Percentiles rank a stretch among this genome's conserved stretches.
Evolutionary conservation across 805 yeast genomes (phyloP).

Genomic region (Dipodascus albidus): DNA sequence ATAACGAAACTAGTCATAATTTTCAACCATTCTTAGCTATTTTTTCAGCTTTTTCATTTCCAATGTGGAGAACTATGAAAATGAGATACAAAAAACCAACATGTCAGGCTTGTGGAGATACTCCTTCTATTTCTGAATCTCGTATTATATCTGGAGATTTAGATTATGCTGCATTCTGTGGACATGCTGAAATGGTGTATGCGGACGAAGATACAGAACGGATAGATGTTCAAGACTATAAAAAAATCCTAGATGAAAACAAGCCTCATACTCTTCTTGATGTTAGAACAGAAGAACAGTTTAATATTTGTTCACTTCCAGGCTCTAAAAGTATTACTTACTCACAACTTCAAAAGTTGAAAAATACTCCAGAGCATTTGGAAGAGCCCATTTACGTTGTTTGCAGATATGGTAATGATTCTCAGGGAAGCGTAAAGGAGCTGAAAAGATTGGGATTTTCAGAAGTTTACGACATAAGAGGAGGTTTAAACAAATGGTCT

Average conservation of each 20-base stretch:
- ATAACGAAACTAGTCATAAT: constrained; percentile 15
- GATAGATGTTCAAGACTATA: constrained; percentile 32
- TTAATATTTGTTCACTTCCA: constrained; percentile 48
- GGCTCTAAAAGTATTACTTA: constrained; percentile 55
- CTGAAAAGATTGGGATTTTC: constrained; percentile 39
- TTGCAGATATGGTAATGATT: constrained; percentile 87
- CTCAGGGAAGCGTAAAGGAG: constrained; percentile 58
- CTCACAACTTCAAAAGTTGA: constrained; percentile 27
- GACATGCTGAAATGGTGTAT: constrained; percentile 35
- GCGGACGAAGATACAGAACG: constrained; percentile 37
- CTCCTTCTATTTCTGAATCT: constrained; percentile 38
- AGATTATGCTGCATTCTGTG: constrained; percentile 71
- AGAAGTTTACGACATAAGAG: constrained; percentile 54
- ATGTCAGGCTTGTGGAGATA: constrained; percentile 57
- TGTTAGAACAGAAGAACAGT: constrained; percentile 76
- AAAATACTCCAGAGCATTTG: constrained; percentile 16
- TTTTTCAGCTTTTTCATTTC: constrained; percentile 42
- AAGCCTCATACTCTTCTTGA: constrained; percentile 40
- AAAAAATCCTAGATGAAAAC: constrained; percentile 7
- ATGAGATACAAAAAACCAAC: constrained; percentile 56
- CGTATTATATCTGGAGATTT: constrained; percentile 36
- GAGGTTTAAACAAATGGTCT: constrained; percentile 70
- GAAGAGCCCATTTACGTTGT: constrained; percentile 41
- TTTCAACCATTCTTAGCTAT: constrained; percentile 57
- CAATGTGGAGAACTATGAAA: constrained; percentile 53